phyloP scores from a whole-genome alignment of 495 filamentous ascomycete species.

The Aspergillus avenaceus region DNA sequence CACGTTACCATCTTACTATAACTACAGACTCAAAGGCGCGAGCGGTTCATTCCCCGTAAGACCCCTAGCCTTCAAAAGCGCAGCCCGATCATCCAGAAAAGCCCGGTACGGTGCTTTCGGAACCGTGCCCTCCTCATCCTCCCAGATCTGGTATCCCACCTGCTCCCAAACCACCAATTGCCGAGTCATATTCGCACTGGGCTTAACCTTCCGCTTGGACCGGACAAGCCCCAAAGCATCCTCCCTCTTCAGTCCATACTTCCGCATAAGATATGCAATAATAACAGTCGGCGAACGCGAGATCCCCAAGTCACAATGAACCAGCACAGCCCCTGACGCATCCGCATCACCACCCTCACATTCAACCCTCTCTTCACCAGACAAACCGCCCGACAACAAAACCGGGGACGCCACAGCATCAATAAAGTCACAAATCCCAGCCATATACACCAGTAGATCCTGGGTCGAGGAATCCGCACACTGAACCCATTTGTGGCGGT shows the following conservation, averaged over 20 bases:
- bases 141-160: constrained; percentile 31
- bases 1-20: too few species aligned
- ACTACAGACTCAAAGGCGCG: constrained; percentile 5
- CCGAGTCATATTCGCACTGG: constrained; percentile 19
- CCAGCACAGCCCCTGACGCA: constrained; percentile 23
- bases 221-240: constrained; percentile 11
- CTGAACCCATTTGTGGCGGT: constrained; percentile 29
- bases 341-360: too few species aligned
- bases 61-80: constrained; percentile 14
- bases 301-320: constrained; percentile 33
- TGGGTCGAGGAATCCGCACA: constrained; percentile 32
- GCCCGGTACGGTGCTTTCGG: constrained; percentile 26
- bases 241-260: constrained; percentile 3
- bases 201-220: constrained; percentile 19
- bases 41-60: constrained; percentile 26
- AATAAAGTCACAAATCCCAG: constrained; percentile 38
- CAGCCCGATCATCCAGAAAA: constrained; percentile 22
- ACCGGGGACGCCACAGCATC: constrained; percentile 24
- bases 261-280: constrained; percentile 31
- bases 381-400: too few species aligned
- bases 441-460: constrained; percentile 29
- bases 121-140: constrained; percentile 20
- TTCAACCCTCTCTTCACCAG: too few species aligned
- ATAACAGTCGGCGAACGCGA: constrained; percentile 34
- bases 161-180: constrained; percentile 30